Evolutionary conservation across 1,284 basidiomycete genomes (phyloP), one percentile per base, ranked within the genome.

Genomic region (Uromyces viciae-fabae): DNA sequence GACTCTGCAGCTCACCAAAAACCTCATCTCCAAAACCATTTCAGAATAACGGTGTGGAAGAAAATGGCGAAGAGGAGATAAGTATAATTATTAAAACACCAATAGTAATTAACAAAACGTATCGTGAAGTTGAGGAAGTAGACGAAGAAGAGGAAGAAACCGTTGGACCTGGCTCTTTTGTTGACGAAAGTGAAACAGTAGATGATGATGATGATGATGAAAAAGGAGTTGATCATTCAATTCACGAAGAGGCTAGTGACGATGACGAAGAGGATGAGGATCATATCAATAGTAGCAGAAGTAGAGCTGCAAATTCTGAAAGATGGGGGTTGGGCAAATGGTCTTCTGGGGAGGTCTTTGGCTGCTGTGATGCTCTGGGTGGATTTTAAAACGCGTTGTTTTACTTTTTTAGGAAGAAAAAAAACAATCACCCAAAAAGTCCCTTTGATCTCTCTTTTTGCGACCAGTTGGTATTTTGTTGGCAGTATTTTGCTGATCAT

Each of bases 311-410:
- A 15, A 33, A 52, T 8, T n/a, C 38, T 33, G 40, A 76, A 8
- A 46, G 17, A n/a, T 80, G 77, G 66, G 68, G 77, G 5, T 22
- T 72, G 4, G 77, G 77, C 4, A 80, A 62, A 49, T 80, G 77
- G 77, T 80, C 77, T 19, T 40, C 31, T 49, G 54, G 69, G 3
- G 68, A 80, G 19, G 77, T 80, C 8, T 80, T 80, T 64, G 66
- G 52, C 15, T 25, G n/a, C 49, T 69, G 68, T 73, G 77, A 80
- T 62, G 68, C 43, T 9, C 36, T 80, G n/a, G 77, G 77, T 52
- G 77, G 77, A 52, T 80, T 80, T 62, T 80, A 64, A 49, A 73
- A 49, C n/a, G n/a, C n/a, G n/a, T n/a, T n/a, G n/a, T n/a, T n/a
- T n/a, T n/a, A n/a, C n/a, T n/a, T n/a, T n/a, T n/a, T n/a, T n/a